Percentiles rank a stretch among this genome's conserved stretches.
Evolutionary conservation across 805 yeast genomes (phyloP).

Genomic region (Metschnikowia chrysomelidarum): DNA sequence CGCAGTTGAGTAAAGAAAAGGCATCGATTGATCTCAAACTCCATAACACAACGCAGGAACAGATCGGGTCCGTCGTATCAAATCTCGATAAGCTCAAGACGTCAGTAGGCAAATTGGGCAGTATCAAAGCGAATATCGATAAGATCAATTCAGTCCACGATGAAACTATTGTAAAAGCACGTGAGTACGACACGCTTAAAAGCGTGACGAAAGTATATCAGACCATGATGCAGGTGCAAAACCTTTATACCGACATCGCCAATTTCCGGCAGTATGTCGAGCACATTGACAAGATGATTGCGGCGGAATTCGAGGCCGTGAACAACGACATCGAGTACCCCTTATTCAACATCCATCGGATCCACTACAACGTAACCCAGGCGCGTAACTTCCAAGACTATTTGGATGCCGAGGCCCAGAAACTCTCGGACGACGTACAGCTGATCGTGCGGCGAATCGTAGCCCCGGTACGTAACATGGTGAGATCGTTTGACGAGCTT

Average conservation of each 20-base stretch:
- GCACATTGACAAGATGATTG: constrained; percentile 53
- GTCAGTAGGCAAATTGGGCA: constrained; percentile 33
- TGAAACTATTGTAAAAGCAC: constrained; percentile 58
- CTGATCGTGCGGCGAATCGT: constrained; percentile 61
- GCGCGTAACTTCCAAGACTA: constrained; percentile 80
- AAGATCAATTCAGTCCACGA: constrained; percentile 49
- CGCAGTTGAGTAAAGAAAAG: constrained; percentile 65
- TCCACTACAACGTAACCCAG: constrained; percentile 69
- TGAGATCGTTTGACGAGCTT: constrained; percentile 61
- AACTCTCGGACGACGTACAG: constrained; percentile 59
- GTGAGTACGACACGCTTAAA: constrained; percentile 66
- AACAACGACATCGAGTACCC: constrained; percentile 34
- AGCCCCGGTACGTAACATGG: constrained; percentile 42
- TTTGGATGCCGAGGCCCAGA: constrained; percentile 51
- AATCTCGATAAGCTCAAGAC: constrained; percentile 52
- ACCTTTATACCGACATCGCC: constrained; percentile 60
- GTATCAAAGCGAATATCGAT: constrained; percentile 39
- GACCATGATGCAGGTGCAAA: constrained; percentile 66
- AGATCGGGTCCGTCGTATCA: constrained; percentile 53
- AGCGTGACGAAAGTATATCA: constrained; percentile 66
- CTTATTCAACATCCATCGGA: constrained; percentile 55
- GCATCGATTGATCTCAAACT: constrained; percentile 73
- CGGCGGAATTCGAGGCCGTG: constrained; percentile 35
- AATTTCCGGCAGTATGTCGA: constrained; percentile 51
- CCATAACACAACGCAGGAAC: constrained; percentile 64